A percentile compares a stretch with the other conserved stretches of the same genome.
These are phyloP conservation scores for Magnusiomyces ingens DNA, from an alignment of 1,139 yeast species.

Conservation along the genomic window DNA sequence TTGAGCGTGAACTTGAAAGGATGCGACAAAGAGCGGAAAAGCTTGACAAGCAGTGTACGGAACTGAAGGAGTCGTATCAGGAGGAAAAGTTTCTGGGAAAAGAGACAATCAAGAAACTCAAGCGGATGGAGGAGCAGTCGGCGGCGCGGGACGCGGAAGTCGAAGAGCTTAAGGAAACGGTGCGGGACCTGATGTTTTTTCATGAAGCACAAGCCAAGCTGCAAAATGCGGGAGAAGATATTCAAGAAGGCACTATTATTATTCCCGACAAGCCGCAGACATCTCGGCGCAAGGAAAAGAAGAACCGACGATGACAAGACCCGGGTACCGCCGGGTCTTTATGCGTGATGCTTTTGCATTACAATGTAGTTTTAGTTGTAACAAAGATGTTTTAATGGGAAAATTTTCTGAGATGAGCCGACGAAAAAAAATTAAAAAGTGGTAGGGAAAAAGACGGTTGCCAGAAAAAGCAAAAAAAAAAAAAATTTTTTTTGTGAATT, in stretches of 20 bases:
- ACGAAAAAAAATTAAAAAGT: too few species aligned
- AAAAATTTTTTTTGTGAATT: neutral
- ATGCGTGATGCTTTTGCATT: too few species aligned
- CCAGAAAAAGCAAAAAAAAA: too few species aligned
- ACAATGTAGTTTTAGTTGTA: too few species aligned
- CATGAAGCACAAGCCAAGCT: conserved; percentile 68
- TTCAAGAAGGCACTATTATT: conserved; percentile 61
- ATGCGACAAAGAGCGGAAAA: conserved; percentile 32
- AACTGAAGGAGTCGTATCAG: conserved; percentile 32
- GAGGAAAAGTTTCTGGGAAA: conserved; percentile 51
- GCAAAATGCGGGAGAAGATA: conserved; percentile 63
- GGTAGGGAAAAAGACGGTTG: too few species aligned
- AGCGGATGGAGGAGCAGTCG: conserved; percentile 39
- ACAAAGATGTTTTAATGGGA: too few species aligned
- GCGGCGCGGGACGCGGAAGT: conserved; percentile 37
- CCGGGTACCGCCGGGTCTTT: neutral
- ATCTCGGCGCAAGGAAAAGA: neutral
- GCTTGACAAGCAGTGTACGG: conserved; percentile 23
- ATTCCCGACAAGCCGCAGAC: conserved; percentile 29
- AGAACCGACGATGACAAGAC: neutral
- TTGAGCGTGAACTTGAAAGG: conserved; percentile 26
- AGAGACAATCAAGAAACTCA: conserved; percentile 53
- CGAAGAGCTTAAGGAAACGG: conserved; percentile 52
- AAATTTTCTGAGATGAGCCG: too few species aligned
- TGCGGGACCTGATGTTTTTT: conserved; percentile 74